These are phyloP conservation scores for Extremus antarcticus DNA, from an alignment of 495 filamentous ascomycete species.

Conservation along the genomic window DNA sequence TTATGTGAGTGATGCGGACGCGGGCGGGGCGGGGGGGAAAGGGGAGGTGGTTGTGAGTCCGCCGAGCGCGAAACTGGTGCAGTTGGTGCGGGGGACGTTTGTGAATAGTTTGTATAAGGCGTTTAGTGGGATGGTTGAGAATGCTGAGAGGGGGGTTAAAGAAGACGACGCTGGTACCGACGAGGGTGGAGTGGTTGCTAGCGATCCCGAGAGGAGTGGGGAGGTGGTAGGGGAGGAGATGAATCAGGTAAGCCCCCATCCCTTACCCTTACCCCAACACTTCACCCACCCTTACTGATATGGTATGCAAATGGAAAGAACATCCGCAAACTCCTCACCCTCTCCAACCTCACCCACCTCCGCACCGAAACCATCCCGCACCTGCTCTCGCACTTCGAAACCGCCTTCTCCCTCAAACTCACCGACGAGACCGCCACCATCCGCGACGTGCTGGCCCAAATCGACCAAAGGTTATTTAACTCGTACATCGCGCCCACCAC, in stretches of 20 bases:
- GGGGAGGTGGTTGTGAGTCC: conserved; percentile 52
- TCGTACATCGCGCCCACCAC: conserved; percentile 74
- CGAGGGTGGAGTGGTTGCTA: conserved; percentile 26
- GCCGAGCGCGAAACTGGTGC: conserved; percentile 70
- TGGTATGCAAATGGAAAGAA: conserved; percentile 53
- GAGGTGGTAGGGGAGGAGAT: conserved; percentile 49
- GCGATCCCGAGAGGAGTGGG: no score
- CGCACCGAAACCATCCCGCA: conserved; percentile 67
- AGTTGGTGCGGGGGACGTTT: conserved; percentile 77
- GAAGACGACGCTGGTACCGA: conserved; percentile 43
- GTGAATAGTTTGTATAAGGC: conserved; percentile 85
- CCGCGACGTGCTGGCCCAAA: conserved; percentile 76
- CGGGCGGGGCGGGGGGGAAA: conserved; percentile 29
- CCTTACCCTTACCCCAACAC: no score
- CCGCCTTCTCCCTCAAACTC: conserved; percentile 75
- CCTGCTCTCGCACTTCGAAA: conserved; percentile 78
- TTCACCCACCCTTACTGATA: conserved; percentile 20
- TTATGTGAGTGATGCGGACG: conserved; percentile 73
- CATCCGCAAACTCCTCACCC: conserved; percentile 81
- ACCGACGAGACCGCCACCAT: conserved; percentile 86
- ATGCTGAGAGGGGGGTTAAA: conserved; percentile 63
- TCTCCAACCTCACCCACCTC: conserved; percentile 76
- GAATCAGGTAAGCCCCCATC: conserved; percentile 56
- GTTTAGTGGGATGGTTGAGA: conserved; percentile 88
- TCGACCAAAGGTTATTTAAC: conserved; percentile 79